phyloP scores from a whole-genome alignment of 352 stramenopile species.

The Globisporangium apiculatum region DNA sequence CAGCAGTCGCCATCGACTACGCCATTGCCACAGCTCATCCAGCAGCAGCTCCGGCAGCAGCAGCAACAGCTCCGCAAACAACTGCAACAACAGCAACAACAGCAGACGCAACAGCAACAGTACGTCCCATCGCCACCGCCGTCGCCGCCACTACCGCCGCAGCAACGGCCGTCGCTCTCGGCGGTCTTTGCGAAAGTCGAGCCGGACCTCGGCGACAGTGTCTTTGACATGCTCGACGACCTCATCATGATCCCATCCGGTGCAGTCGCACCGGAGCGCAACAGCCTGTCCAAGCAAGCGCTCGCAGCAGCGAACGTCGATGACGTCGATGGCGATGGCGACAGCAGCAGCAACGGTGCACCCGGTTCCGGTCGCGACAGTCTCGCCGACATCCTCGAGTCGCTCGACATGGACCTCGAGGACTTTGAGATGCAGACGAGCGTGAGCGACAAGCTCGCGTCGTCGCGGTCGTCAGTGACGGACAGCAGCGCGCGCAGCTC shows the following conservation, averaged over 20 bases:
- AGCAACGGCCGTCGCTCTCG: slow-evolving; percentile 41
- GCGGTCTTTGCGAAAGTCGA: slow-evolving; percentile 63
- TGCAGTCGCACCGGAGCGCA: slow-evolving; percentile 40
- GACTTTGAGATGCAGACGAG: slow-evolving; percentile 39
- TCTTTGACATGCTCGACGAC: slow-evolving; percentile 86
- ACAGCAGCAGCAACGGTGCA: slow-evolving; percentile 8
- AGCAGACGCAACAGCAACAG: slow-evolving; percentile 1
- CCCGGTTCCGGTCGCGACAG: slow-evolving; percentile 41
- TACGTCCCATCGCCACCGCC: slow-evolving; percentile 5
- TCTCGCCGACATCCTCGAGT: slow-evolving; percentile 79
- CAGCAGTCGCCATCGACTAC: background rate
- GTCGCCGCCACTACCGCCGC: slow-evolving; percentile 18
- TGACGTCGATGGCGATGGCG: background rate
- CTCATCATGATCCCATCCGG: slow-evolving; percentile 77
- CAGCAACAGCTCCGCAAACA: slow-evolving; percentile 4
- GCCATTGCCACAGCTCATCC: background rate
- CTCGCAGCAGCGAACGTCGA: slow-evolving; percentile 28
- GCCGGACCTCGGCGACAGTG: slow-evolving; percentile 74
- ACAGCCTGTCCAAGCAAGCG: slow-evolving; percentile 49
- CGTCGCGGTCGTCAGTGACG: slow-evolving; percentile 5
- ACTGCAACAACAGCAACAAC: background rate
- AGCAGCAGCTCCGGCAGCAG: slow-evolving; percentile 11
- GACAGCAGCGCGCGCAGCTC: slow-evolving; percentile 26
- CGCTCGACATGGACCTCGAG: slow-evolving; percentile 79
- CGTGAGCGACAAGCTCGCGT: slow-evolving; percentile 13